These are phyloP conservation scores for Fomitopsis palustris DNA, from an alignment of 1,284 basidiomycete genomes.

Conservation along the genomic window DNA sequence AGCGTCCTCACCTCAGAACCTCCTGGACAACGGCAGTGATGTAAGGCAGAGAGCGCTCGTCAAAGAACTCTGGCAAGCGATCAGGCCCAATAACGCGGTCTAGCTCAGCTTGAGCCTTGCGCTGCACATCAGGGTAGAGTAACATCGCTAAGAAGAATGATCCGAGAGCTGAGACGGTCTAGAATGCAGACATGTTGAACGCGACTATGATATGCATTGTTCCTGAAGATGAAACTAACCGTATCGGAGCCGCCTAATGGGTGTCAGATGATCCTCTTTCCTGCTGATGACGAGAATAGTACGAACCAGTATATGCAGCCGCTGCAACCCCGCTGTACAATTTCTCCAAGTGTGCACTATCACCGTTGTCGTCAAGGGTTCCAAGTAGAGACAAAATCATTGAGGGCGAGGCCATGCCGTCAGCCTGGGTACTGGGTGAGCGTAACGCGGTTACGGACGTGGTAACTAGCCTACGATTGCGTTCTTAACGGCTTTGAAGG, in stretches of 20 bases:
- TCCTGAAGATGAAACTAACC: constrained; percentile 7
- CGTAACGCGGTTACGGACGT: background rate
- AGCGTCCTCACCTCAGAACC: constrained; percentile 29
- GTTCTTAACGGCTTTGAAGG: constrained; percentile 31
- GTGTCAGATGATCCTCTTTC: background rate
- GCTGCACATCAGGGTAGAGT: constrained; percentile 35
- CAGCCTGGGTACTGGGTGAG: constrained; percentile 9
- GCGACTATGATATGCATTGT: background rate
- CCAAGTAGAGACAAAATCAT: constrained; percentile 18
- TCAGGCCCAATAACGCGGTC: constrained; percentile 36
- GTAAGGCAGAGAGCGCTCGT: constrained; percentile 36
- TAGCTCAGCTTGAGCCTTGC: constrained; percentile 37
- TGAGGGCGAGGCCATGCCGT: constrained; percentile 18
- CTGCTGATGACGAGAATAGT: background rate
- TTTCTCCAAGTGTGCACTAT: constrained; percentile 13
- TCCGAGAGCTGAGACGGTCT: constrained; percentile 23
- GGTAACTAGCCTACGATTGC: constrained; percentile 19
- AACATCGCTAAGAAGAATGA: constrained; percentile 37
- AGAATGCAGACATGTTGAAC: background rate
- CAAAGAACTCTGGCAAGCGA: constrained; percentile 37
- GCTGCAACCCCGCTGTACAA: constrained; percentile 21
- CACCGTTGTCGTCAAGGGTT: constrained; percentile 12
- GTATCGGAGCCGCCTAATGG: constrained; percentile 21
- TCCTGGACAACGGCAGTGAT: constrained; percentile 41
- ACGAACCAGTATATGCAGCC: constrained; percentile 19